Evolutionary conservation across 495 filamentous ascomycete genomes (phyloP), one percentile per base, ranked within the genome.

Genomic region (Penicillium egyptiacum): DNA sequence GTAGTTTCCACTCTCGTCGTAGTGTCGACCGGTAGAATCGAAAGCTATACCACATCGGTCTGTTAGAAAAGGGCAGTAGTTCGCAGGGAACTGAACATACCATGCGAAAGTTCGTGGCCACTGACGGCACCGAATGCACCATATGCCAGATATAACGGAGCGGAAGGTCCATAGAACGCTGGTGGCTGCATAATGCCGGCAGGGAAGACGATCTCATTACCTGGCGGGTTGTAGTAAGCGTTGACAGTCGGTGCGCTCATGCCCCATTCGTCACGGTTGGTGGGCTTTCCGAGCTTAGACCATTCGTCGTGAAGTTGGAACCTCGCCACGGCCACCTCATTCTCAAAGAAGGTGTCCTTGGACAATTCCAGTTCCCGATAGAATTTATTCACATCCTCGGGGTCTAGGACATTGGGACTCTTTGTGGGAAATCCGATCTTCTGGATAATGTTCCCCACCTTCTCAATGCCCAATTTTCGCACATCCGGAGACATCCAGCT

Each of bases 171-270:
- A 44, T 80, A 81, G 66, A 90, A 91, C 25, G 83, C 72, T 10
- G 87, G 86, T 5, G 83, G 79, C 62, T 89, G 86, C 83, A 89
- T 87, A 48, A 89, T 88, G 4, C 86, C 87, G 1, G 87, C 87
- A 10, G 83, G 85, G 72, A 91, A 88, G 17, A 86, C 83, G 48
- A 90, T 88, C 60, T 86, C 81, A 59, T 89, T 89, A 14, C 81
- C 78, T 5, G 79, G 73, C 12, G 81, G 80, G 57, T 83, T 83
- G 67, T 88, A 88, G 65, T 86, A 87, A 19, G 84, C 84, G 58
- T 87, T 87, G 43, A 85, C 84, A 20, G 76, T 83, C 23, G 75
- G 78, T 14, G 77, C 80, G 17, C 82, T 83, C 83, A 86, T 86
- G 35, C 61, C 78, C 84, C 85, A 88, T 65, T 83, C 77, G 56